Conservation (phyloP, 495 filamentous ascomycete genomes). For the Aspergillus saccharolyticus region DNA sequence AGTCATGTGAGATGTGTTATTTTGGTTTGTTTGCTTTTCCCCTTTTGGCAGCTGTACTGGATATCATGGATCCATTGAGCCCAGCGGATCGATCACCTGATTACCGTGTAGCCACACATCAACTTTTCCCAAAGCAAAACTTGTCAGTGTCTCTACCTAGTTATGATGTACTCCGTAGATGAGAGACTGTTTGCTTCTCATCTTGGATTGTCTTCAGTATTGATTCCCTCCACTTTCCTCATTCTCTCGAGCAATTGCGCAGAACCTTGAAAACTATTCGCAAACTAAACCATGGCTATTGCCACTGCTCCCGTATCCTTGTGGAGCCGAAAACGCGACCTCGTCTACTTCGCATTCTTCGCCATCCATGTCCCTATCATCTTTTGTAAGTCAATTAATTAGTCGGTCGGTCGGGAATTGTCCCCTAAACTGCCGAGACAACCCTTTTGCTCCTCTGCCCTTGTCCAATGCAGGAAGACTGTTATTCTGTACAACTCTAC, state of each 20-base stretch:
- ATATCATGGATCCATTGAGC: no score
- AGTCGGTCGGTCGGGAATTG: neutral
- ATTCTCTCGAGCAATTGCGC: constrained; percentile 1
- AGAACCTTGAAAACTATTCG: neutral
- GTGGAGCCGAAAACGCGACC: constrained; percentile 45
- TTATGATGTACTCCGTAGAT: no score
- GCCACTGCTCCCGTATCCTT: constrained; percentile 22
- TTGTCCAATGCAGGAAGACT: no score
- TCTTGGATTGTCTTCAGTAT: constrained; percentile 9
- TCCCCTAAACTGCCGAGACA: neutral
- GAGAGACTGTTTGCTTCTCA: no score
- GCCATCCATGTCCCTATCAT: constrained; percentile 61
- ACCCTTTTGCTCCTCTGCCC: neutral
- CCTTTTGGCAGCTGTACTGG: neutral
- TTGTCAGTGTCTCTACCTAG: neutral
- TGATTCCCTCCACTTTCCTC: neutral
- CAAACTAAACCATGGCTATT: constrained; percentile 3
- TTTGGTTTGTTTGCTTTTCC: neutral
- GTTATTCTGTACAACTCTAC: no score
- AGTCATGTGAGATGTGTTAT: neutral
- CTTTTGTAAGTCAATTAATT: constrained; percentile 48
- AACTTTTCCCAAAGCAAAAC: neutral
- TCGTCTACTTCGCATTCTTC: constrained; percentile 68
- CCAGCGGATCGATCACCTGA: no score
- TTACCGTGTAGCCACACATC: neutral